Evolutionary conservation across 1,139 yeast genomes (phyloP).

Genomic region (Yamadazyma siamensis): DNA sequence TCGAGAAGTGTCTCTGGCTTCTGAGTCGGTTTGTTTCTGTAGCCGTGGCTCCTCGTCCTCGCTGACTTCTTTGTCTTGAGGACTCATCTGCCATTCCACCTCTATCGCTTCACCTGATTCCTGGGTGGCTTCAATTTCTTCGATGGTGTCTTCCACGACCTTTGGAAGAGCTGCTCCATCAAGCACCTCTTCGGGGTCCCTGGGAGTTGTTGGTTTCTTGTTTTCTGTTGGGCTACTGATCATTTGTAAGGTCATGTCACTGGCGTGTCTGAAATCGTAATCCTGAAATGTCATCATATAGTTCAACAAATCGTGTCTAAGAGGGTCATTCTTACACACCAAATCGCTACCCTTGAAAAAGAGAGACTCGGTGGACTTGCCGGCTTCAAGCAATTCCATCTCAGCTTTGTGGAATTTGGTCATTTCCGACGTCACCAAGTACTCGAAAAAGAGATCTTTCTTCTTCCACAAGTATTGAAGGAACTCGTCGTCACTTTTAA

Average conservation of each 20-base stretch:
- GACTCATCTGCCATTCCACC: background rate
- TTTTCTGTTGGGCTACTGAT: conserved; percentile 1
- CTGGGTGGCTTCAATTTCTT: conserved; percentile 2
- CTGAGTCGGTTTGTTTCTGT: too few species aligned
- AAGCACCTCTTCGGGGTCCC: background rate
- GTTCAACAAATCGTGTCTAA: conserved; percentile 10
- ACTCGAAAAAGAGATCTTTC: conserved; percentile 25
- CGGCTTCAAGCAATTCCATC: conserved; percentile 17
- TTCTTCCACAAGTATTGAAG: conserved; percentile 20
- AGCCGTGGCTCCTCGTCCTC: too few species aligned
- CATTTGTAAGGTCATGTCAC: conserved; percentile 1
- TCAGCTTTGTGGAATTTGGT: conserved; percentile 34
- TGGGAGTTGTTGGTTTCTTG: too few species aligned
- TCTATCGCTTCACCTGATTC: conserved; percentile 1
- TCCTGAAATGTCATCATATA: conserved; percentile 5
- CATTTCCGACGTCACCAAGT: conserved; percentile 23
- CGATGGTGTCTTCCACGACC: conserved; percentile 2
- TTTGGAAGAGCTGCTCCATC: conserved; percentile 1
- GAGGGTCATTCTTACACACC: conserved; percentile 3
- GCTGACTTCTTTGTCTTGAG: too few species aligned
- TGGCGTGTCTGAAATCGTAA: conserved; percentile 7
- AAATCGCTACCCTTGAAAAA: conserved; percentile 5
- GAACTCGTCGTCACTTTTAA: conserved; percentile 27
- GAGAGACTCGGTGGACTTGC: conserved; percentile 8
- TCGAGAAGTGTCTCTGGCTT: too few species aligned